phyloP scores from a whole-genome alignment of 805 yeast species.

The Helenozyma baotianmanensis region DNA sequence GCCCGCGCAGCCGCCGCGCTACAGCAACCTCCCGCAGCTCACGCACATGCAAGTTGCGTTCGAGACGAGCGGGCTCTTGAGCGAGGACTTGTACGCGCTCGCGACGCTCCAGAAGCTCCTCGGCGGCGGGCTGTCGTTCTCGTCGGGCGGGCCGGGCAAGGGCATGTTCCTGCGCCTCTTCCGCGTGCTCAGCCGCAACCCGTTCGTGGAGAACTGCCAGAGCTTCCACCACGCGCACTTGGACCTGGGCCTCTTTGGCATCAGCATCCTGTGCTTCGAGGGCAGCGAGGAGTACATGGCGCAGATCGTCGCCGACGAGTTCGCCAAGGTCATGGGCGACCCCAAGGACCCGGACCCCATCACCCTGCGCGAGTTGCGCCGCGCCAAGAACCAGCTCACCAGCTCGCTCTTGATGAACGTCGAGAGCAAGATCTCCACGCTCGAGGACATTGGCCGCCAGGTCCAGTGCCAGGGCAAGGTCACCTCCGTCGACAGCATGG shows the following conservation, averaged over 20 bases:
- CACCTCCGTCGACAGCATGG: constrained; percentile 77
- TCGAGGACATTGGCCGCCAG: constrained; percentile 95
- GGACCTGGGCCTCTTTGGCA: constrained; percentile 88
- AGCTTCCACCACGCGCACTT: constrained; percentile 87
- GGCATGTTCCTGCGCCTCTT: constrained; percentile 96
- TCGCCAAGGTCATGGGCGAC: constrained; percentile 30
- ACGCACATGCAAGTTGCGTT: constrained; percentile 83
- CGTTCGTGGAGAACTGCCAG: constrained; percentile 83
- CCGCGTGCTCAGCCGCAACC: constrained; percentile 85
- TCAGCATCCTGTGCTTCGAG: constrained; percentile 79
- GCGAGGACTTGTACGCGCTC: constrained; percentile 84
- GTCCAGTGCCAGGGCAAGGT: constrained; percentile 77
- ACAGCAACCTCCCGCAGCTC: constrained; percentile 62
- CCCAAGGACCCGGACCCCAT: constrained; percentile 50
- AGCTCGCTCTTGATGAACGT: constrained; percentile 87
- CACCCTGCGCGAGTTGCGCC: constrained; percentile 64
- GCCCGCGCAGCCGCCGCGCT: constrained; percentile 36
- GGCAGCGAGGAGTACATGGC: constrained; percentile 81
- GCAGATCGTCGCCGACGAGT: constrained; percentile 59
- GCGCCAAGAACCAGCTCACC: constrained; percentile 91
- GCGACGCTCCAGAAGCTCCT: constrained; percentile 85
- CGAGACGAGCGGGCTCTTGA: constrained; percentile 78
- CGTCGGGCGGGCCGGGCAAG: constrained; percentile 99
- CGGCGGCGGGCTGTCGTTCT: constrained; percentile 97
- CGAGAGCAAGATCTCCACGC: constrained; percentile 87